Base-by-base conservation (phyloP, 2,329 filamentous ascomycete species). In the Paracoccidioides lutzii region DNA sequence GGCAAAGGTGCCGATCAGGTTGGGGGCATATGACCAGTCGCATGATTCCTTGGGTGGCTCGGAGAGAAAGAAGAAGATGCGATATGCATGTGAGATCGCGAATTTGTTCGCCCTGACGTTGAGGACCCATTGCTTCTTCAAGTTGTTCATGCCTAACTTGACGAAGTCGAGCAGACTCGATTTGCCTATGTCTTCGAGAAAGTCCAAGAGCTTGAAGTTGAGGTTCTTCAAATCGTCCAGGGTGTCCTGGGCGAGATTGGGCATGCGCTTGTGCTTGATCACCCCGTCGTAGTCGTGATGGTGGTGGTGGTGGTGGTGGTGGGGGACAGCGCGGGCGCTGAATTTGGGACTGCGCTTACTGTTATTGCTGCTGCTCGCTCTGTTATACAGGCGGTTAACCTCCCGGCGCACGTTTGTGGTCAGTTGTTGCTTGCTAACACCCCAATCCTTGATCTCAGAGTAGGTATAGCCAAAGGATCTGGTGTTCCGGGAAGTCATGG, bases 381-480 rank as follows among this genome's bases (percentile, higher is more conserved):
- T 51, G 52, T 80, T 81, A 64, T 87, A 86, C 0, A 85, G 71
- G 2, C 65, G 69, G 64, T 87, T 88, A 61, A 90, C 75, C 1
- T 75, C 67, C 1, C 69, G 68, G 46, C 73, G 72, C 33, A 83
- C 75, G 5, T 77, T 69, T 0, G 69, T 64, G 42, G 55, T 58
- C 61, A 68, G 64, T 67, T 65, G 71, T 69, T 58, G 64, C 66
- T 33, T 66, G 55, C 53, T 61, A 62, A 65, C 61, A 64, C 63
- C 68, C 65, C 72, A 73, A 56, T 72, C 70, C 14, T 73, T 62
- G 37, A 82, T 79, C 61, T 91, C 88, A 0, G 81, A 76, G 65
- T 94, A 94, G 0, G 81, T 83, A 66, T 93, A 93, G 12, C 83
- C 83, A 67, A 93, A 85, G 1, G 72, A 74, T 32, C 76, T 74